Base-by-base conservation (phyloP, 1,284 basidiomycete genomes). In the Neolentinus lepideus region DNA sequence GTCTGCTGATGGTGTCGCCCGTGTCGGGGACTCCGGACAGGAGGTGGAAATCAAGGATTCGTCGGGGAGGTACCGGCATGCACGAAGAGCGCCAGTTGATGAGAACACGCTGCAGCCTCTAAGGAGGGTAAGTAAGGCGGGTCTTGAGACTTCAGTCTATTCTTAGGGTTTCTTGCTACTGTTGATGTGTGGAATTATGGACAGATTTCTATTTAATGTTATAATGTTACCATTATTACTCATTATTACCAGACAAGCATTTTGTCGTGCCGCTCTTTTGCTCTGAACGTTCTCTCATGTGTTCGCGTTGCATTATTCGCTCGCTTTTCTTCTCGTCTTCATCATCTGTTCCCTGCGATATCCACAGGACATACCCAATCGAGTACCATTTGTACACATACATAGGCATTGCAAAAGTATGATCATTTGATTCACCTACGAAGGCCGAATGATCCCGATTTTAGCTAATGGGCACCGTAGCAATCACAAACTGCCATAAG, bases 91-190 rank as follows among this genome's bases (percentile, higher is more conserved):
- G 25, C 92, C 92, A 0, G 92, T 94, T 22, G 81, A 94, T 66
- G 88, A 90, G 69, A 85, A 75, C 46, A 94, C 92, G 24, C 70
- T 94, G 59, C 92, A 94, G 68, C 92, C 92, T 21, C 79, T 90
- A 74, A 72, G 92, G 58, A 76, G 92, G 57, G 91, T 93, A 56
- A 92, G 88, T 67, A 95, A 95, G 71, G 92, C 92, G 2, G 92
- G 92, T 31, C 70, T 95, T 60, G 92, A 95, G 75, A 92, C 81
- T 56, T 58, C 67, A 6, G 60, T 62, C 51, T 67, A 66, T 56
- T 25, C 33, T 36, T 51, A 46, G 24, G 19, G 26, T 48, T 56
- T 56, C 21, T 29, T 26, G 36, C 52, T n/a, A n/a, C n/a, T 54
- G 27, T 47, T 21, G 43, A 31, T 53, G 25, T 50, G 50, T 54